phyloP scores from a whole-genome alignment of 495 filamentous ascomycete species.

The Clohesyomyces aquaticus region DNA sequence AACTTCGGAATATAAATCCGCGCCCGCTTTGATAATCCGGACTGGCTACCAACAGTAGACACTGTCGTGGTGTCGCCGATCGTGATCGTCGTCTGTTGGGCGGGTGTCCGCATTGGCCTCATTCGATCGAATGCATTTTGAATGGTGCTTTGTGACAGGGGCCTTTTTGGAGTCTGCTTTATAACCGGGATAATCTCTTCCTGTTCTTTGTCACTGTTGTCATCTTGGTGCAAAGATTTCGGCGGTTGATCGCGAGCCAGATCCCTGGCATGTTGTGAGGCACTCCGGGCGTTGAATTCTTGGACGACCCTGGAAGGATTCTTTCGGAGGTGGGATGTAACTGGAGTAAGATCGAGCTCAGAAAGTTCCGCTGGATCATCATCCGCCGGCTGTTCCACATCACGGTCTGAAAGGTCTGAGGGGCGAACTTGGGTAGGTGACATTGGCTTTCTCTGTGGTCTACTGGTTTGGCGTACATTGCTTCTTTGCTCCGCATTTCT shows the following conservation, averaged over 20 bases:
- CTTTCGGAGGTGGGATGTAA: background rate
- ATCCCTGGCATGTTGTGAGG: constrained; percentile 33
- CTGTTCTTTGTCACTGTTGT: constrained; percentile 8
- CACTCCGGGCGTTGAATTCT: constrained; percentile 51
- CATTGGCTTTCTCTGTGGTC: constrained; percentile 7
- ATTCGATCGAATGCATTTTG: constrained; percentile 70
- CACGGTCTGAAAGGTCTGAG: background rate
- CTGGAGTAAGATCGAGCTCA: background rate
- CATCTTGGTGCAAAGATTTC: background rate
- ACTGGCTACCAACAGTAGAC: constrained; percentile 58
- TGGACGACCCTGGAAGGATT: constrained; percentile 34
- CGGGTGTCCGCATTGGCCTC: constrained; percentile 64
- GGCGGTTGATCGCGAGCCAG: constrained; percentile 6
- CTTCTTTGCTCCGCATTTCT: constrained; percentile 26
- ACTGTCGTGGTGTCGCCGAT: constrained; percentile 79
- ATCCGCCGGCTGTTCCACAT: background rate
- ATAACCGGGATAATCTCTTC: constrained; percentile 31
- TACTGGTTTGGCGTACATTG: background rate
- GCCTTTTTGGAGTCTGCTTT: constrained; percentile 33
- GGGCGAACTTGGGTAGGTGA: background rate
- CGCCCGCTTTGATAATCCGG: constrained; percentile 48
- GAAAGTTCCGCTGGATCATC: background rate
- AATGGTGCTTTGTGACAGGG: constrained; percentile 54
- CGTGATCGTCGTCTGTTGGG: constrained; percentile 85
- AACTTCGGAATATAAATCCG: constrained; percentile 42